Percentiles rank a stretch among this genome's conserved stretches.
Conservation (phyloP, 2,329 filamentous ascomycete genomes). For the Diplodia intermedia region DNA sequence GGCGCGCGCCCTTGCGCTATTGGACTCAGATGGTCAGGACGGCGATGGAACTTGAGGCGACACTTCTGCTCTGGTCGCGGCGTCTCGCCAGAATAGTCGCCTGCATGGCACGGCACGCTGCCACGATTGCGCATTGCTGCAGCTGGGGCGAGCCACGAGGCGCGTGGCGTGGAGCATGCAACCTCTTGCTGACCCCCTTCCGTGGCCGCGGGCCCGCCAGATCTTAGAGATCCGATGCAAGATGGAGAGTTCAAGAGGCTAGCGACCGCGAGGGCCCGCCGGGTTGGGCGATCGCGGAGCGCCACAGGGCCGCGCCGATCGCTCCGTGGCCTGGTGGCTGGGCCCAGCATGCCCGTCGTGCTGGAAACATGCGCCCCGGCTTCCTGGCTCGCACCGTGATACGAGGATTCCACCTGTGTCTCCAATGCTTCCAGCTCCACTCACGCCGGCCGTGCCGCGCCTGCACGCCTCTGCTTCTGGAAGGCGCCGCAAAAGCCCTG, state of each 20-base stretch:
- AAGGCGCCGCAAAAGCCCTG: conserved; percentile 21
- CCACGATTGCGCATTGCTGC: conserved; percentile 33
- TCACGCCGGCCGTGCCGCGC: conserved; percentile 14
- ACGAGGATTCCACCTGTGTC: conserved; percentile 31
- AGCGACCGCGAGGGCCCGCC: conserved; percentile 26
- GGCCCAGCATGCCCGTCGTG: conserved; percentile 32
- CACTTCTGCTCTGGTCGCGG: conserved; percentile 32
- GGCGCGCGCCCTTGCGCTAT: conserved; percentile 33
- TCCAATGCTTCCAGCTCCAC: conserved; percentile 30
- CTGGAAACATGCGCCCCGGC: conserved; percentile 32
- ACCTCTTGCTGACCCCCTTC: conserved; percentile 32
- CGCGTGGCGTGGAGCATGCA: conserved; percentile 33
- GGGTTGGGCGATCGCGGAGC: conserved; percentile 30
- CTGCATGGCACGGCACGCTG: conserved; percentile 31
- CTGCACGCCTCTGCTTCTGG: conserved; percentile 32
- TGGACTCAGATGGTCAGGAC: conserved; percentile 32
- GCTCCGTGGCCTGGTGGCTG: conserved; percentile 32
- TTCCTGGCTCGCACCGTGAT: conserved; percentile 24
- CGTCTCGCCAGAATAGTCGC: conserved; percentile 31
- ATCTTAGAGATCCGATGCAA: conserved; percentile 31
- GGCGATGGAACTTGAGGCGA: conserved; percentile 32
- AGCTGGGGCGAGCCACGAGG: conserved; percentile 31
- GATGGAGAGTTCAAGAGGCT: conserved; percentile 30
- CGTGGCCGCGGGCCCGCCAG: conserved; percentile 32
- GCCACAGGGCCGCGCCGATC: conserved; percentile 31